Base-by-base conservation (phyloP, 2,329 filamentous ascomycete genomes). In the Xylaria sp. region DNA sequence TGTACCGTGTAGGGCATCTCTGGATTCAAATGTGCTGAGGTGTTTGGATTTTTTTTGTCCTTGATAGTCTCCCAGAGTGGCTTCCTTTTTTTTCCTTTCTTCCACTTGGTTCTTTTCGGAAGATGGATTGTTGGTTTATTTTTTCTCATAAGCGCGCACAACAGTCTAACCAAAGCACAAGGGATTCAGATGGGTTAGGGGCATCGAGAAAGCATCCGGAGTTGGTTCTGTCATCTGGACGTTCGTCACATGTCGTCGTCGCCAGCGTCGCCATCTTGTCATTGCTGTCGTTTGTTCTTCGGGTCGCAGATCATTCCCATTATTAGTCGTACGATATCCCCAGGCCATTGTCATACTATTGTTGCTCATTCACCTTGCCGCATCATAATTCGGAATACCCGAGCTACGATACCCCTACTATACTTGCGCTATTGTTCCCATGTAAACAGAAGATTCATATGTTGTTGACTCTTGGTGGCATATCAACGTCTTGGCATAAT, bases 351-450 rank as follows among this genome's bases (percentile, higher is more conserved):
- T 69, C 58, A 62, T 69, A 62, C 38, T 61, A 64, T 62, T 67
- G 54, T 56, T 67, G 64, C 61, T 64, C 61, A 59, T 67, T 49
- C 39, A 61, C 58, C 58, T 69, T 69, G 65, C 61, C 53, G 63
- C 29, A 58, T 64, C 61, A 64, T 69, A 57, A 67, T 65, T 67
- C 49, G 61, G 65, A 64, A 67, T 45, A 67, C 50, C 54, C 59
- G 61, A 66, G 65, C 65, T 62, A 65, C 67, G 67, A 69, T 69
- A 69, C 67, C 67, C 67, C 67, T 67, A 56, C 65, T 65, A 56
- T 67, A 65, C 47, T 62, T 65, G 64, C 51, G 61, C 38, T 61
- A n/a, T 61, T 63, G 58, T 63, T 66, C 56, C 27, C 62, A 60
- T 69, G 61, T 62, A 65, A 67, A 69, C 51, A 67, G 42, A 65